phyloP scores from a whole-genome alignment of 805 yeast genomes.

The Phaffomyces opuntiae region DNA sequence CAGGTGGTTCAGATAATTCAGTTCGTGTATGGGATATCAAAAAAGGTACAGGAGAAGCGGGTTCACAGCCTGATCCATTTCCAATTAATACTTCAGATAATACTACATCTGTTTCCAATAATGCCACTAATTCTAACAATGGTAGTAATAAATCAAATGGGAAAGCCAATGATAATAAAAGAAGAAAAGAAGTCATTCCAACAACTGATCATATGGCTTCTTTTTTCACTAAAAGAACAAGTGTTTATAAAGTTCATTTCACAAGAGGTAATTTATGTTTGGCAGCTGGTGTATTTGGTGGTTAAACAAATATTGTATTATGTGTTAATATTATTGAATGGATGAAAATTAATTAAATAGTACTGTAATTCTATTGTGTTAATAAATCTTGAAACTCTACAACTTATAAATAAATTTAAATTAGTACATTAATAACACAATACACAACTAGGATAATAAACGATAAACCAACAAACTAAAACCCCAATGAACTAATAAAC shows the following conservation, averaged over 20 bases:
- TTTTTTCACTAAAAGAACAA: constrained; percentile 88
- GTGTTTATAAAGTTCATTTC: constrained; percentile 88
- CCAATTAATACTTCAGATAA: constrained; percentile 30
- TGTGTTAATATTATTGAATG: neutral
- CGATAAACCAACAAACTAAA: too few species aligned
- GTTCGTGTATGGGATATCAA: constrained; percentile 96
- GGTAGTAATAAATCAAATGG: constrained; percentile 14
- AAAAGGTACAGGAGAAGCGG: constrained; percentile 72
- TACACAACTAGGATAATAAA: too few species aligned
- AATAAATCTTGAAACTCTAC: too few species aligned
- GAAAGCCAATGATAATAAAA: constrained; percentile 41
- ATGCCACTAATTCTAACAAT: constrained; percentile 3
- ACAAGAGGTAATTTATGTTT: constrained; percentile 85
- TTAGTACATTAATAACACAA: too few species aligned
- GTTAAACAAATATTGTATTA: constrained; percentile 1
- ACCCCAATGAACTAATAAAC: too few species aligned
- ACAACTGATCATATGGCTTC: constrained; percentile 89
- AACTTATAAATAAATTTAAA: too few species aligned
- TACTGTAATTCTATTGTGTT: too few species aligned
- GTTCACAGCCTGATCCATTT: constrained; percentile 70
- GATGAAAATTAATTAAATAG: too few species aligned
- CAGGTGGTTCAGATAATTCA: constrained; percentile 88
- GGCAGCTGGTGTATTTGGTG: constrained; percentile 80
- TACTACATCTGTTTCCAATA: constrained; percentile 20
- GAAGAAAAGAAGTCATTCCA: constrained; percentile 67